A percentile compares a stretch with the other conserved stretches of the same genome.
Conservation (phyloP, 345 rosid species). For the Camelina sativa region DNA sequence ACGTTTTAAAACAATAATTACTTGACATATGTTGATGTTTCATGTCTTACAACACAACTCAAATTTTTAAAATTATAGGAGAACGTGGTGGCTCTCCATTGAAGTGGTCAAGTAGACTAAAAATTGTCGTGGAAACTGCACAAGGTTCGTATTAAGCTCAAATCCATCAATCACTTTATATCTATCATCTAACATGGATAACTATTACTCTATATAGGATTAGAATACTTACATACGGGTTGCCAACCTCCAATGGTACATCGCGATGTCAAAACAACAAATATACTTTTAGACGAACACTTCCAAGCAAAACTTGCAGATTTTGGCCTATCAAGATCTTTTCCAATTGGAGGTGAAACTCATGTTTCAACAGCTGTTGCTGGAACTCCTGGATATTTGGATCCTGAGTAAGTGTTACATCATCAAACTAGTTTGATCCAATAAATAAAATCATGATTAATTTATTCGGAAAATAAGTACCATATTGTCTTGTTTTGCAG, state of each 20-base stretch:
- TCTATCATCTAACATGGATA: background rate
- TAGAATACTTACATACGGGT: background rate
- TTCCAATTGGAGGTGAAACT: constrained; percentile 34
- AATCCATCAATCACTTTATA: background rate
- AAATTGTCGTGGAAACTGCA: constrained; percentile 50
- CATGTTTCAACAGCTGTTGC: constrained; percentile 27
- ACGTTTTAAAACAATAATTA: background rate
- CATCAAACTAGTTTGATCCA: background rate
- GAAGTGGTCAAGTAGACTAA: constrained; percentile 49
- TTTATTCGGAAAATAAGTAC: no score
- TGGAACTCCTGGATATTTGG: constrained; percentile 35
- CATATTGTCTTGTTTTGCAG: background rate
- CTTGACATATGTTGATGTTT: background rate
- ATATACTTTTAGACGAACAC: constrained; percentile 45
- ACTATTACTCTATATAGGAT: background rate
- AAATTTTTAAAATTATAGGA: background rate
- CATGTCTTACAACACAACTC: background rate
- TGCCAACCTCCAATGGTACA: constrained; percentile 9
- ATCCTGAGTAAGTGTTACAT: constrained; percentile 44
- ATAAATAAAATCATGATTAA: no score
- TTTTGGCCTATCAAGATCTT: constrained; percentile 48
- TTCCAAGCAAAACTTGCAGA: constrained; percentile 34
- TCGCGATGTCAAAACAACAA: constrained; percentile 45
- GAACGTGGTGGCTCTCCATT: constrained; percentile 12
- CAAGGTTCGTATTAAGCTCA: constrained; percentile 36